Evolutionary conservation across 179 eudicot species (phyloP).

Genomic region (Beta macrorhiza): DNA sequence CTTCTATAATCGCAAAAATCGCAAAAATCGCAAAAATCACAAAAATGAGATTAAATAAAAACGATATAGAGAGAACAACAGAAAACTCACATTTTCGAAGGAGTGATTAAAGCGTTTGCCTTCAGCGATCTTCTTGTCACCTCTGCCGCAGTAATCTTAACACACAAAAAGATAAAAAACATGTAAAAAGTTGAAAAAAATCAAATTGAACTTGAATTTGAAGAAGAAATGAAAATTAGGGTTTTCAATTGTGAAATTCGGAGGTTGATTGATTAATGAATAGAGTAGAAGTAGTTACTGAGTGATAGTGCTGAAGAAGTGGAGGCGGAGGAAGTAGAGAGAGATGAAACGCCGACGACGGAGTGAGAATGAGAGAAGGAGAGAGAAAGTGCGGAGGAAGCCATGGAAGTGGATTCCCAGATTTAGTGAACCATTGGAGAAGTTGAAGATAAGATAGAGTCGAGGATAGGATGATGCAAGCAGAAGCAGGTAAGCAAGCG

Average conservation of each 20-base stretch:
- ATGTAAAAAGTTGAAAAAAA: background rate
- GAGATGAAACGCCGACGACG: slow-evolving; percentile 19
- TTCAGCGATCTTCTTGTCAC: slow-evolving; percentile 64
- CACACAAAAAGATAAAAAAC: background rate
- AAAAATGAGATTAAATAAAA: background rate
- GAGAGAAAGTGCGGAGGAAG: slow-evolving; percentile 23
- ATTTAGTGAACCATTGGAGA: slow-evolving; percentile 31
- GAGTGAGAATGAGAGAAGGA: slow-evolving; percentile 32
- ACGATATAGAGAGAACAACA: background rate
- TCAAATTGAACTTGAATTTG: slow-evolving; percentile 2
- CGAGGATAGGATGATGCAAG: too few species aligned
- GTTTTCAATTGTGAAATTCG: slow-evolving; percentile 5
- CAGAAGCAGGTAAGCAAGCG: too few species aligned
- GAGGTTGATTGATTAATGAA: too few species aligned
- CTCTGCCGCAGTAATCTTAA: slow-evolving; percentile 62
- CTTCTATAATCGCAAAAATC: background rate
- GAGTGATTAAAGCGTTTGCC: slow-evolving; percentile 64
- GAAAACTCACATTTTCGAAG: slow-evolving; percentile 59
- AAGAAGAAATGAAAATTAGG: background rate
- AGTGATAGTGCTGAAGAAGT: slow-evolving; percentile 25
- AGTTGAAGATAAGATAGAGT: slow-evolving; percentile 22
- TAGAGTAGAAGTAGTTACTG: slow-evolving; percentile 10
- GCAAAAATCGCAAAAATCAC: background rate
- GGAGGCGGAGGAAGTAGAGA: slow-evolving; percentile 15
- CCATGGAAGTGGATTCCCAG: slow-evolving; percentile 36